These are phyloP conservation scores for Bremia lactucae DNA, from an alignment of 352 stramenopile species.

Conservation along the genomic window DNA sequence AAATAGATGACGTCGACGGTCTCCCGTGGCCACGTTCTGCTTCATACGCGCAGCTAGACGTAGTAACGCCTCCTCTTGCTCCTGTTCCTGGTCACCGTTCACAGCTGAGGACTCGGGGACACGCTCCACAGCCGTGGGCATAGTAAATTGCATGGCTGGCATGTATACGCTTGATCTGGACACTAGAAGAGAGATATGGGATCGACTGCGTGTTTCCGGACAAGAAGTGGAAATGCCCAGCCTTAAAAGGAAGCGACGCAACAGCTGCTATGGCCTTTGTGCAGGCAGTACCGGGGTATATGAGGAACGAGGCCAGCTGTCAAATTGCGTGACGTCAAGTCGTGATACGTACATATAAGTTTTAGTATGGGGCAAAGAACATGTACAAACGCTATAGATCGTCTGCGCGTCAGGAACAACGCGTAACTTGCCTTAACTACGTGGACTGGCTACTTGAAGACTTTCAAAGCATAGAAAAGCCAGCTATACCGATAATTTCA, in stretches of 20 bases:
- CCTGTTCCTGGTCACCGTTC: slow-evolving; percentile 31
- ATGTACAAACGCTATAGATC: slow-evolving; percentile 12
- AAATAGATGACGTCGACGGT: slow-evolving; percentile 62
- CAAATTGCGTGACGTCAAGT: neutral
- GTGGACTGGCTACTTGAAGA: slow-evolving; percentile 16
- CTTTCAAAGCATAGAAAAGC: no score
- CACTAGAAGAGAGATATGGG: neutral
- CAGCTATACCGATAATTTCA: no score
- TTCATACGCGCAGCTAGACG: slow-evolving; percentile 69
- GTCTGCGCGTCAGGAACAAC: slow-evolving; percentile 1
- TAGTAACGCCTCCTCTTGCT: slow-evolving; percentile 59
- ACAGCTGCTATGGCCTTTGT: slow-evolving; percentile 8
- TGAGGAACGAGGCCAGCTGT: neutral
- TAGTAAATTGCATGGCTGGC: slow-evolving; percentile 25
- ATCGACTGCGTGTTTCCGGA: slow-evolving; percentile 2
- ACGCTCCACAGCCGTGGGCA: slow-evolving; percentile 39
- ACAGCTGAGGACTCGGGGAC: slow-evolving; percentile 31
- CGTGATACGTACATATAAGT: neutral
- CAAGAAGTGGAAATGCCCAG: slow-evolving; percentile 13
- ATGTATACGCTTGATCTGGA: neutral
- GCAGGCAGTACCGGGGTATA: neutral
- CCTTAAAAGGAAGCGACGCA: slow-evolving; percentile 1
- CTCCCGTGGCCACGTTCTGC: slow-evolving; percentile 62
- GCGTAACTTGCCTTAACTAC: slow-evolving; percentile 7
- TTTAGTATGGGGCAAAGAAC: slow-evolving; percentile 1